phyloP scores from a whole-genome alignment of 2,329 filamentous ascomycete genomes.

The Peltaster fructicola region DNA sequence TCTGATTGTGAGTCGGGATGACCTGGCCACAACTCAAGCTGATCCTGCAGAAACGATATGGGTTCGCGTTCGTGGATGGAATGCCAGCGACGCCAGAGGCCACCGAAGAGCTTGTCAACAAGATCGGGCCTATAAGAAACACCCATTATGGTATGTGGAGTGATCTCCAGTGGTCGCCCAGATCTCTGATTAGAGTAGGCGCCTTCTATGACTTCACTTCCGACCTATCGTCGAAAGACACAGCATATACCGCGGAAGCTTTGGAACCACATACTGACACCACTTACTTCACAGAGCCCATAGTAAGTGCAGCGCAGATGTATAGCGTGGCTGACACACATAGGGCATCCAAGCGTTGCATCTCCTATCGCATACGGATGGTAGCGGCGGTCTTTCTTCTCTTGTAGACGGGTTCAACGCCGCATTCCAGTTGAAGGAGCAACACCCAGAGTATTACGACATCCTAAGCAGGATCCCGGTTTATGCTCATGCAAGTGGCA shows the following conservation, averaged over 20 bases:
- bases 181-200: constrained; percentile 20
- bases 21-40: background rate
- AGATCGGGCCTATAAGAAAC: constrained; percentile 69
- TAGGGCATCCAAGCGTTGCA: constrained; percentile 87
- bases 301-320: constrained; percentile 1
- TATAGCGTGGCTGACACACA: background rate
- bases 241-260: constrained; percentile 60
- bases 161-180: background rate
- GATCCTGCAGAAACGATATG: constrained; percentile 39
- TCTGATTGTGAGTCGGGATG: constrained; percentile 8
- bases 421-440: constrained; percentile 39
- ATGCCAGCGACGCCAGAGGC: constrained; percentile 52
- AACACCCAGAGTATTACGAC: constrained; percentile 39
- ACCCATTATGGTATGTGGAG: constrained; percentile 68
- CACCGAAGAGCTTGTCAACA: constrained; percentile 58
- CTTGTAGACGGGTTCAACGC: constrained; percentile 76
- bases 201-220: constrained; percentile 77
- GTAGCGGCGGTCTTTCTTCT: constrained; percentile 56
- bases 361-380: constrained; percentile 58
- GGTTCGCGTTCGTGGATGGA: constrained; percentile 60
- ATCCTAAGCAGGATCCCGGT: constrained; percentile 40
- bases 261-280: constrained; percentile 82
- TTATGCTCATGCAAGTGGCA: constrained; percentile 72
- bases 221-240: constrained; percentile 58
- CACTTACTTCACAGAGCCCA: constrained; percentile 84